These are phyloP conservation scores for Pythium phragmiticola DNA, from an alignment of 352 stramenopile genomes.

Conservation along the genomic window DNA sequence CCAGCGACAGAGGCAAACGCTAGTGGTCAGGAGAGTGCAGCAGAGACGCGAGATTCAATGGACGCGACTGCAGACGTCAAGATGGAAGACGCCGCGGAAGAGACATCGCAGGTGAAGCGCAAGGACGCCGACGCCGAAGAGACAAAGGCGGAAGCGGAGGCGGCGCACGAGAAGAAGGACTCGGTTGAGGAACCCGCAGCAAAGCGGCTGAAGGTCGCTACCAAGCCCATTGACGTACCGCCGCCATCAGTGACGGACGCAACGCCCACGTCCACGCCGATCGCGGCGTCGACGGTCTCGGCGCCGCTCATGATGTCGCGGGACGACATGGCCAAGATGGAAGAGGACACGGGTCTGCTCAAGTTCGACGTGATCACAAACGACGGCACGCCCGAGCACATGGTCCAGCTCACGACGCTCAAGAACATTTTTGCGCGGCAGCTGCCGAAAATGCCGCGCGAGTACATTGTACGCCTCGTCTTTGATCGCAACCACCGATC, in stretches of 20 bases:
- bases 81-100: constrained; percentile 10
- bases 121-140: not conserved
- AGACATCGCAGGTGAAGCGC: not conserved
- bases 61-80: constrained; percentile 1
- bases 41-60: not conserved
- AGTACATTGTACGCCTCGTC: constrained; percentile 99
- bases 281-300: constrained; percentile 8
- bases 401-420: constrained; percentile 93
- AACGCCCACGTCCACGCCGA: not conserved
- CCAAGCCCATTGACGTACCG: constrained; percentile 13
- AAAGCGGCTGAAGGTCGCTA: constrained; percentile 47
- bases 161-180: not conserved
- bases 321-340: constrained; percentile 88
- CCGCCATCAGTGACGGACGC: not conserved
- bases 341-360: constrained; percentile 74
- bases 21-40: not conserved
- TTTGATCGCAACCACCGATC: constrained; percentile 96
- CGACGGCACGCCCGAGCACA: constrained; percentile 83
- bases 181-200: constrained; percentile 13
- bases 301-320: constrained; percentile 69
- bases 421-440: constrained; percentile 99
- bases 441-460: constrained; percentile 98
- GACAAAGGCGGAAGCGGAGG: not conserved
- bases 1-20: not conserved
- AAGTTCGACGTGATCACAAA: constrained; percentile 92